Percentiles rank a stretch among this genome's conserved stretches.
Evolutionary conservation across 805 yeast species (phyloP).

Genomic region (Vanderwaltozyma verrucispora): DNA sequence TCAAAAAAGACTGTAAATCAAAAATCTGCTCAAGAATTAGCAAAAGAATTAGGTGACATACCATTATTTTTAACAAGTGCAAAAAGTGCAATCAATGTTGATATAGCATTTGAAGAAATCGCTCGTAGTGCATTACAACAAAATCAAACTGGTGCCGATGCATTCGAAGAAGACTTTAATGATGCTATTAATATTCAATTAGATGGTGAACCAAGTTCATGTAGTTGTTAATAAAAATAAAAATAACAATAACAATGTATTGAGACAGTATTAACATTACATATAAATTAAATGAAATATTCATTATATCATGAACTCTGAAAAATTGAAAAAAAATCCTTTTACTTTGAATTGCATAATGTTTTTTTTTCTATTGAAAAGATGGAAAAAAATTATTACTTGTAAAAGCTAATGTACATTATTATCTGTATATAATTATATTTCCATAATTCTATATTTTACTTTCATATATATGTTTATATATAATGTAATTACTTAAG

Average conservation of each 20-base stretch:
- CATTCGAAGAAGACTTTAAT: conserved; percentile 84
- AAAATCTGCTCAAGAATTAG: conserved; percentile 51
- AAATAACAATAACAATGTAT: too few relatives aligned
- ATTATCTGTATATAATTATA: neutral
- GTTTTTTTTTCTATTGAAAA: too few relatives aligned
- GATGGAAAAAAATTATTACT: too few relatives aligned
- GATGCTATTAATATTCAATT: conserved; percentile 94
- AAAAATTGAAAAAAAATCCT: too few relatives aligned
- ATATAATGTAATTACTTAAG: neutral
- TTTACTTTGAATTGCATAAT: too few relatives aligned
- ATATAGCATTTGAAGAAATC: conserved; percentile 89
- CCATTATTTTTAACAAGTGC: conserved; percentile 98
- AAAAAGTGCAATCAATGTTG: conserved; percentile 90
- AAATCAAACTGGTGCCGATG: conserved; percentile 59
- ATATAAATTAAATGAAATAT: too few relatives aligned
- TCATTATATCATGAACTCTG: too few relatives aligned
- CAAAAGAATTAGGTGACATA: conserved; percentile 58
- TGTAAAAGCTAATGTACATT: neutral
- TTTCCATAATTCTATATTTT: too few relatives aligned
- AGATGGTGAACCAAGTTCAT: conserved; percentile 67
- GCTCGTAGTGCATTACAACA: conserved; percentile 94
- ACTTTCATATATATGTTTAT: neutral
- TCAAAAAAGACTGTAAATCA: conserved; percentile 61
- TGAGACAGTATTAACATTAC: too few relatives aligned
- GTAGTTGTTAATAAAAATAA: conserved; percentile 46